A percentile compares a stretch with the other conserved stretches of the same genome.
These are phyloP conservation scores for Pseudogymnoascus pannorum DNA, from an alignment of 2,329 filamentous ascomycete species.

Conservation along the genomic window DNA sequence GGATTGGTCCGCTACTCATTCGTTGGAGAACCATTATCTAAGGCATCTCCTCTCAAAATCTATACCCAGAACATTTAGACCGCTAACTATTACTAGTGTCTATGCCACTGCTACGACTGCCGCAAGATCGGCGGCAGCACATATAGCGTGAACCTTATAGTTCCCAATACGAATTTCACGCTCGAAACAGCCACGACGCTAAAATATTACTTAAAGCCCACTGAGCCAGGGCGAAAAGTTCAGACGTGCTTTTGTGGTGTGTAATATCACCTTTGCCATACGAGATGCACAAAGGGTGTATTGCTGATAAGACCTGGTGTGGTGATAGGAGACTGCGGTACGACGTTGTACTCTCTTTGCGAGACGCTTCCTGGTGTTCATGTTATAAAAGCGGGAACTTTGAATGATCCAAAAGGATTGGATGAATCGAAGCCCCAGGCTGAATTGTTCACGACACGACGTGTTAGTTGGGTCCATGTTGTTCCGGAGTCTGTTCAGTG, in stretches of 20 bases:
- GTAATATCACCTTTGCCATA: neutral
- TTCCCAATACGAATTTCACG: slow-evolving; percentile 23
- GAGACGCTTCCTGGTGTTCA: slow-evolving; percentile 19
- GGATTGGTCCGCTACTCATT: neutral
- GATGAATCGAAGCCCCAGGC: slow-evolving; percentile 19
- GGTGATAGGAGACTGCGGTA: slow-evolving; percentile 39
- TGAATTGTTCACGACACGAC: slow-evolving; percentile 19
- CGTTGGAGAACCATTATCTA: neutral
- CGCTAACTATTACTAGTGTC: slow-evolving; percentile 30
- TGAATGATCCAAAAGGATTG: slow-evolving; percentile 22
- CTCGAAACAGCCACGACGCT: slow-evolving; percentile 20
- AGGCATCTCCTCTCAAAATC: neutral
- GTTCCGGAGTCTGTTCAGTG: slow-evolving; percentile 20
- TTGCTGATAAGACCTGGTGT: neutral
- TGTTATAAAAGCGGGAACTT: slow-evolving; percentile 23
- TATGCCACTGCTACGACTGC: slow-evolving; percentile 53
- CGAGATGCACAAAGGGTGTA: neutral
- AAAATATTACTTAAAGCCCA: neutral
- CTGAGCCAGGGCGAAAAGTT: neutral
- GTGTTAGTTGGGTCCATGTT: slow-evolving; percentile 18
- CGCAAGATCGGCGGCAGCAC: slow-evolving; percentile 47
- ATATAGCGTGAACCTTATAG: slow-evolving; percentile 41
- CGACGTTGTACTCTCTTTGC: slow-evolving; percentile 34
- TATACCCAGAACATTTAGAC: neutral
- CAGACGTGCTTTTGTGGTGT: neutral